Conservation (phyloP, 331 rosid species). For the Quercus lobata region DNA sequence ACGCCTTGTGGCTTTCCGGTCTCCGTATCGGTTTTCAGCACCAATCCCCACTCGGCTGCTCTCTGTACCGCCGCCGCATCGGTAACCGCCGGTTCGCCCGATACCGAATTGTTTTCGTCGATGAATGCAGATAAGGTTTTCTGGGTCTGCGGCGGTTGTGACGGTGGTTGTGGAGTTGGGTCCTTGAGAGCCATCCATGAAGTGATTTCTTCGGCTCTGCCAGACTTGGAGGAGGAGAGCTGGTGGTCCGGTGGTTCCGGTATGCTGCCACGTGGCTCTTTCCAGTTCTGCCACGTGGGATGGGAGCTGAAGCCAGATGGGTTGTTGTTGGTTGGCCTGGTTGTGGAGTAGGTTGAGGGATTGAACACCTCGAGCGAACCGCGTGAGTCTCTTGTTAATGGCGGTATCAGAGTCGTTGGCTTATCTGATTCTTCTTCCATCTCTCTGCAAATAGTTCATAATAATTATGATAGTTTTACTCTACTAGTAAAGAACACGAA, state of each 20-base stretch:
- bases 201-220: slow-evolving; percentile 37
- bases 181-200: slow-evolving; percentile 94
- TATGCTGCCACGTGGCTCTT: slow-evolving; percentile 24
- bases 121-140: slow-evolving; percentile 31
- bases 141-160: slow-evolving; percentile 15
- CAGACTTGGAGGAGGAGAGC: slow-evolving; percentile 18
- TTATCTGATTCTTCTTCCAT: slow-evolving; percentile 51
- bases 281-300: slow-evolving; percentile 49
- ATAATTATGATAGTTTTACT: too few relatives aligned
- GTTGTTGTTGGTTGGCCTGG: slow-evolving; percentile 21
- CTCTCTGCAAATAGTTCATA: slow-evolving; percentile 16
- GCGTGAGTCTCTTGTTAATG: slow-evolving; percentile 70
- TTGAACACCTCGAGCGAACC: slow-evolving; percentile 92
- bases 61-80: slow-evolving; percentile 61
- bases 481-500: neutral
- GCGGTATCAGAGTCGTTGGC: slow-evolving; percentile 31
- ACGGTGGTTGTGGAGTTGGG: neutral
- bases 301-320: slow-evolving; percentile 27
- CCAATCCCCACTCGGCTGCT: slow-evolving; percentile 96
- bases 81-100: slow-evolving; percentile 25
- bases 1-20: slow-evolving; percentile 89
- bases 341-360: slow-evolving; percentile 49
- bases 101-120: slow-evolving; percentile 2
- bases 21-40: slow-evolving; percentile 70
- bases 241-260: slow-evolving; percentile 1